These are phyloP conservation scores for Hamigera avellanea DNA, from an alignment of 495 filamentous ascomycete genomes.

Conservation along the genomic window DNA sequence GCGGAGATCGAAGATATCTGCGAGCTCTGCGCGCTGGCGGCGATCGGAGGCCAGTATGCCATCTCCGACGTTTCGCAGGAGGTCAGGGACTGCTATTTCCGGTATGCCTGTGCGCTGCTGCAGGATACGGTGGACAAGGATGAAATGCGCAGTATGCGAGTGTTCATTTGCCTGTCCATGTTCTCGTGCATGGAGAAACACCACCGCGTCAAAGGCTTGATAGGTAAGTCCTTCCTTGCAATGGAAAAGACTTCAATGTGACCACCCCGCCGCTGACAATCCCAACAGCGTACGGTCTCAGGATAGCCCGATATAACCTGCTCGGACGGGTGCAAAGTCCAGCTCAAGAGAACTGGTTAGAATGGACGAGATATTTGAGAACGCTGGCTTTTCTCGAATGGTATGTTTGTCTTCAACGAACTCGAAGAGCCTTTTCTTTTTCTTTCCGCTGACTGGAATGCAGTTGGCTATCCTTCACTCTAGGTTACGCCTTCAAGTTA, in stretches of 20 bases:
- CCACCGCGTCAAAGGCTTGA: not conserved
- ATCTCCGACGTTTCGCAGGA: not conserved
- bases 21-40: not conserved
- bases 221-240: not conserved
- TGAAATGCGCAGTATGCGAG: not conserved
- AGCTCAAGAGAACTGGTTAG: not conserved
- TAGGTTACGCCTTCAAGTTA: not conserved
- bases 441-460: not conserved
- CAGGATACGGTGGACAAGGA: not conserved
- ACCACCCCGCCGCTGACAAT: not conserved
- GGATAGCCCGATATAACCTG: not conserved
- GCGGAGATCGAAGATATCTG: not conserved
- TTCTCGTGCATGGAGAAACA: not conserved
- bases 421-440: not conserved
- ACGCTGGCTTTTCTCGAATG: not conserved
- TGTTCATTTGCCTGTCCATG: not conserved
- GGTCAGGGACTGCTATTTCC: not conserved
- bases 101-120: not conserved
- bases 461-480: constrained; percentile 1
- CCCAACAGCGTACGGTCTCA: not conserved
- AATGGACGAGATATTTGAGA: not conserved
- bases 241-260: no score
- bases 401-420: not conserved
- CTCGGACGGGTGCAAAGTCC: not conserved
- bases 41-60: not conserved